phyloP scores from a whole-genome alignment of 1,139 yeast species.

The Tardiomyces blankii region DNA sequence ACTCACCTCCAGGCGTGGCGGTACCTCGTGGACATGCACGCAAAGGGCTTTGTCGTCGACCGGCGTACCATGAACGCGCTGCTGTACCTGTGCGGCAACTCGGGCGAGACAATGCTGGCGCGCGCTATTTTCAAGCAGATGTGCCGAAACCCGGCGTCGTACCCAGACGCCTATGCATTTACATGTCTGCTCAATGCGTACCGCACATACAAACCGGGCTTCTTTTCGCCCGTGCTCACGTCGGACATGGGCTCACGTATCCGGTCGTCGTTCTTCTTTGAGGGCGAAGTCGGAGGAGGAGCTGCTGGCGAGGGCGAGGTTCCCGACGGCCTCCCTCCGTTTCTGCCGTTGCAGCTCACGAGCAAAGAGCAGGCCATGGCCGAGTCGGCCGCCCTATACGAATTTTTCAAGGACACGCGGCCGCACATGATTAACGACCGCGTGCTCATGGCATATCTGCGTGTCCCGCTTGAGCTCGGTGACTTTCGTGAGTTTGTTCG shows the following conservation, averaged over 20 bases:
- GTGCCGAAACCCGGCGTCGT: slow-evolving; percentile 28
- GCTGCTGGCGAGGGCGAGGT: slow-evolving; percentile 1
- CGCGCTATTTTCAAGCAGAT: slow-evolving; percentile 60
- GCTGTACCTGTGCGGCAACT: slow-evolving; percentile 62
- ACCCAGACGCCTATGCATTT: slow-evolving; percentile 21
- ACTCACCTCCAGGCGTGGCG: slow-evolving; percentile 62
- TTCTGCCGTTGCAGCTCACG: slow-evolving; percentile 45
- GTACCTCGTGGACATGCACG: slow-evolving; percentile 56
- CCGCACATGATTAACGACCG: slow-evolving; percentile 35
- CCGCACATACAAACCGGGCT: slow-evolving; percentile 20
- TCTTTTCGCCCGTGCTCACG: slow-evolving; percentile 25
- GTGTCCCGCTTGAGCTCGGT: slow-evolving; percentile 41
- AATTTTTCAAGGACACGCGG: slow-evolving; percentile 34
- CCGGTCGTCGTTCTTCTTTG: slow-evolving; percentile 16
- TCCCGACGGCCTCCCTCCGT: slow-evolving; percentile 38
- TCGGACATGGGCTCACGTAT: slow-evolving; percentile 21
- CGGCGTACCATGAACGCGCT: slow-evolving; percentile 51
- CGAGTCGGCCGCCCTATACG: slow-evolving; percentile 75
- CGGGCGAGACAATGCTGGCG: slow-evolving; percentile 67
- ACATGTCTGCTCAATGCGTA: slow-evolving; percentile 26
- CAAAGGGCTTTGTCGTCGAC: slow-evolving; percentile 33
- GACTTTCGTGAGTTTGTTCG: slow-evolving; percentile 38
- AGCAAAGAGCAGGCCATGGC: slow-evolving; percentile 40
- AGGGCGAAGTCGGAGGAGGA: slow-evolving; percentile 3
- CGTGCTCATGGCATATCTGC: slow-evolving; percentile 34